Percentiles rank a stretch among this genome's conserved stretches.
These are phyloP conservation scores for Coemansia sp. DNA, from an alignment of 192 early-diverging fungal genomes.

Conservation along the genomic window DNA sequence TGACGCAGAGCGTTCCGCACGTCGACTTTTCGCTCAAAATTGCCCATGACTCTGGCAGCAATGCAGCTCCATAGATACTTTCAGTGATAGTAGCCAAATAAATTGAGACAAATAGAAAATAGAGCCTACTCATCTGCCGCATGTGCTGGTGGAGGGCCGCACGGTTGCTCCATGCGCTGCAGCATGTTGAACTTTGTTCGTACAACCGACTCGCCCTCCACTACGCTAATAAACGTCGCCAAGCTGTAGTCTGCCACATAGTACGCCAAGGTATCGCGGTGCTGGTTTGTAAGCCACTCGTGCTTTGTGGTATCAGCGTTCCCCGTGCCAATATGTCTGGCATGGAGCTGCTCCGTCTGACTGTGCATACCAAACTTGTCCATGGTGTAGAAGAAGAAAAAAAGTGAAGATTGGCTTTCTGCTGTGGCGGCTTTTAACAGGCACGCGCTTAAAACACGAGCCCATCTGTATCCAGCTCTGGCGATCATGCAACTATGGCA, in stretches of 20 bases:
- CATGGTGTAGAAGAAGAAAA: conserved; percentile 12
- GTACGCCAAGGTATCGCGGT: conserved; percentile 54
- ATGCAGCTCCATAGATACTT: background rate
- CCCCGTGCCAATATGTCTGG: conserved; percentile 50
- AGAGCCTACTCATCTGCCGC: background rate
- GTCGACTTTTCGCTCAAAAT: conserved; percentile 99
- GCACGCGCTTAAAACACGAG: too few relatives aligned
- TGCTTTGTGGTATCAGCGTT: conserved; percentile 50
- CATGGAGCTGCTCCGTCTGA: conserved; percentile 55
- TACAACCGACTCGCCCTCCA: conserved; percentile 38
- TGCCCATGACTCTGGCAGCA: background rate
- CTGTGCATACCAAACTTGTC: conserved; percentile 61
- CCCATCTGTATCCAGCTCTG: too few relatives aligned
- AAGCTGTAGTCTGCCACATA: conserved; percentile 46
- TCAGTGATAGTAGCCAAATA: background rate
- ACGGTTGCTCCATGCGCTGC: conserved; percentile 38
- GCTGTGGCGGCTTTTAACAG: too few relatives aligned
- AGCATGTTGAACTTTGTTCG: conserved; percentile 41
- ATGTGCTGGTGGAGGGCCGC: conserved; percentile 27
- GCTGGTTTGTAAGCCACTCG: conserved; percentile 53
- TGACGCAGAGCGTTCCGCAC: conserved; percentile 94
- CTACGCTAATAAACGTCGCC: conserved; percentile 44
- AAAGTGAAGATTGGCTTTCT: background rate
- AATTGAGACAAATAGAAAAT: background rate
- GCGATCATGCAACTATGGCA: too few relatives aligned